These are phyloP conservation scores for Penicillium soppii DNA, from an alignment of 495 filamentous ascomycete species.

Conservation along the genomic window DNA sequence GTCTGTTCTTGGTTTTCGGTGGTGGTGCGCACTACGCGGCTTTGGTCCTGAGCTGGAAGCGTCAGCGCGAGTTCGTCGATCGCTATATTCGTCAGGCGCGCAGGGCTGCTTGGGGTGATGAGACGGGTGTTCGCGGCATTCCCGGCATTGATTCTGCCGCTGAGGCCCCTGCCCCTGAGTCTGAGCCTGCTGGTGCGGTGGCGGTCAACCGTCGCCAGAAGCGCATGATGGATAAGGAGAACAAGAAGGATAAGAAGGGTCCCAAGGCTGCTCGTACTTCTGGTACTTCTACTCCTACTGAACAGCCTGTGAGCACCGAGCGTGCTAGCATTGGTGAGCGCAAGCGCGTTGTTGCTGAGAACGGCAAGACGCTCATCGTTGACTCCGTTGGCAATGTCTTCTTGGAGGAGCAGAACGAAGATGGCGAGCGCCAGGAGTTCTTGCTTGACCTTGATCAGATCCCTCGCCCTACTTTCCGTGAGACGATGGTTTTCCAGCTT, in stretches of 20 bases:
- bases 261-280: slow-evolving; percentile 33
- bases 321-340: slow-evolving; percentile 61
- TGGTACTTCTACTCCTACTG: slow-evolving; percentile 51
- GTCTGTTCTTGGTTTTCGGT: slow-evolving; percentile 81
- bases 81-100: slow-evolving; percentile 89
- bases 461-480: slow-evolving; percentile 59
- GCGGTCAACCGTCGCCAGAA: slow-evolving; percentile 84
- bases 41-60: slow-evolving; percentile 79
- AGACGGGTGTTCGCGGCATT: slow-evolving; percentile 61
- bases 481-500: slow-evolving; percentile 69
- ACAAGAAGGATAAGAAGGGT: slow-evolving; percentile 61
- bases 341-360: slow-evolving; percentile 85
- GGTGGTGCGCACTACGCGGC: slow-evolving; percentile 83
- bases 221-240: slow-evolving; percentile 79
- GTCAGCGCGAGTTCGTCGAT: slow-evolving; percentile 86
- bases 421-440: slow-evolving; percentile 78
- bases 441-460: slow-evolving; percentile 77
- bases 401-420: slow-evolving; percentile 83
- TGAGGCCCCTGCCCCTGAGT: slow-evolving; percentile 35
- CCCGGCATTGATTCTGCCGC: slow-evolving; percentile 60
- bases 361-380: slow-evolving; percentile 91
- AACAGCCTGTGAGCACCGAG: slow-evolving; percentile 40
- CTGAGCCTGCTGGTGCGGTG: slow-evolving; percentile 44
- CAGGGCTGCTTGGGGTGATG: slow-evolving; percentile 85
- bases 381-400: slow-evolving; percentile 90